phyloP scores from a whole-genome alignment of 139 green algal genomes.

The Microglena sp. region DNA sequence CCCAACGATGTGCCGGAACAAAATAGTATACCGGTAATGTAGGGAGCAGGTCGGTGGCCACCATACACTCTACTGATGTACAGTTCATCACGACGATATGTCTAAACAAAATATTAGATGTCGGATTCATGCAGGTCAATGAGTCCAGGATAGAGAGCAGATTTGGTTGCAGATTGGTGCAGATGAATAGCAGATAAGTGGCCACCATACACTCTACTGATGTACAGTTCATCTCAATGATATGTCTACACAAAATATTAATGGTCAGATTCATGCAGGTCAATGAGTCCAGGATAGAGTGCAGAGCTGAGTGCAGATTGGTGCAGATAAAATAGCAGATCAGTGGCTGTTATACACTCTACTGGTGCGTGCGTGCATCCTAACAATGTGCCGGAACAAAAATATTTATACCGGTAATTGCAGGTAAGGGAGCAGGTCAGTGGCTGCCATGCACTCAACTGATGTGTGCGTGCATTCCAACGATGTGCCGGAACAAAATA shows the following conservation, averaged over 20 bases:
- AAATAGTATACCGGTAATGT: background rate
- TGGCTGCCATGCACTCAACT: conserved; percentile 75
- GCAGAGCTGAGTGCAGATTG: background rate
- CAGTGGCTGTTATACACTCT: background rate
- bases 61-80: conserved; percentile 81
- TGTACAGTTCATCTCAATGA: background rate
- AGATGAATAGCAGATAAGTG: background rate
- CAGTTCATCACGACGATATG: conserved; percentile 83
- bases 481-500: conserved; percentile 54
- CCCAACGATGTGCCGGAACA: too few relatives aligned
- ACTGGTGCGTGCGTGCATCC: background rate
- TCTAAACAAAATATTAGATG: too few relatives aligned
- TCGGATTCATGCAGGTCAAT: too few relatives aligned
- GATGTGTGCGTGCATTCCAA: conserved; percentile 88
- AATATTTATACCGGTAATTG: background rate
- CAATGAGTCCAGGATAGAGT: too few relatives aligned
- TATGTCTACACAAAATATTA: conserved; percentile 21
- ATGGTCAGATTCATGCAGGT: too few relatives aligned
- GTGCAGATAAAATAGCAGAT: background rate
- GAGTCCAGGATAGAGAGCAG: too few relatives aligned
- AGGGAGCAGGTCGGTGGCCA: conserved; percentile 34
- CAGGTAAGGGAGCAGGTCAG: background rate
- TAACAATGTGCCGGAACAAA: too few relatives aligned
- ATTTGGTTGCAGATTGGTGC: background rate
- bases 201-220: background rate